These are phyloP conservation scores for Chalara sp. DNA, from an alignment of 2,329 filamentous ascomycete genomes.

Conservation along the genomic window DNA sequence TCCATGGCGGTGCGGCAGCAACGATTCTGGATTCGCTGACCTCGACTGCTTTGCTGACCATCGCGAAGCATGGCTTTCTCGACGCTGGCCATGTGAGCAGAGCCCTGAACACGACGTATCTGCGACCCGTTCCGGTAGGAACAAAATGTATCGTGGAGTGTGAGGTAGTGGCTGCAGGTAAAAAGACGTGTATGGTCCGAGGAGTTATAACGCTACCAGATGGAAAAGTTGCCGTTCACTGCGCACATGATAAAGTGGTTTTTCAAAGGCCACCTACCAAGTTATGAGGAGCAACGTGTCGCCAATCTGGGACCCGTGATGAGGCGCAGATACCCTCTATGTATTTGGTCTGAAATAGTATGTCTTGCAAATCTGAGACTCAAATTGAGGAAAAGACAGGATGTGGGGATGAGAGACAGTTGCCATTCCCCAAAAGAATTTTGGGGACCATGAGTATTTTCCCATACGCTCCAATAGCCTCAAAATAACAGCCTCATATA, in stretches of 20 bases:
- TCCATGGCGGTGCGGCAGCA: background rate
- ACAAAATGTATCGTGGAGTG: background rate
- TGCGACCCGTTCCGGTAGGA: background rate
- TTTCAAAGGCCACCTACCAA: no score
- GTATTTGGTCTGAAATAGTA: no score
- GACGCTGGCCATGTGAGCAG: background rate
- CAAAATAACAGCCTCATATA: no score
- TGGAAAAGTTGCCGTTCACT: background rate
- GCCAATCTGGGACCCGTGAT: no score
- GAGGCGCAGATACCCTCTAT: no score
- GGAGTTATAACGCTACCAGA: background rate
- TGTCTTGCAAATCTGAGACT: no score
- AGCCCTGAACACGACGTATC: background rate
- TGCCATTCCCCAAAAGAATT: no score
- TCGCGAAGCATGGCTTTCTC: background rate
- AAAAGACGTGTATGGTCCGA: background rate
- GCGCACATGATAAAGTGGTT: background rate
- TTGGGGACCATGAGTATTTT: no score
- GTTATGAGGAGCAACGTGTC: no score
- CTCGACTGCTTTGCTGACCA: background rate
- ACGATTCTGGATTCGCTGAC: background rate
- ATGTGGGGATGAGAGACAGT: no score
- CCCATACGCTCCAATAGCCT: no score
- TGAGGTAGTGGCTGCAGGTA: background rate
- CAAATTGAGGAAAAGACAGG: no score